Evolutionary conservation across 345 rosid genomes (phyloP).

Genomic region (Salix brachista): DNA sequence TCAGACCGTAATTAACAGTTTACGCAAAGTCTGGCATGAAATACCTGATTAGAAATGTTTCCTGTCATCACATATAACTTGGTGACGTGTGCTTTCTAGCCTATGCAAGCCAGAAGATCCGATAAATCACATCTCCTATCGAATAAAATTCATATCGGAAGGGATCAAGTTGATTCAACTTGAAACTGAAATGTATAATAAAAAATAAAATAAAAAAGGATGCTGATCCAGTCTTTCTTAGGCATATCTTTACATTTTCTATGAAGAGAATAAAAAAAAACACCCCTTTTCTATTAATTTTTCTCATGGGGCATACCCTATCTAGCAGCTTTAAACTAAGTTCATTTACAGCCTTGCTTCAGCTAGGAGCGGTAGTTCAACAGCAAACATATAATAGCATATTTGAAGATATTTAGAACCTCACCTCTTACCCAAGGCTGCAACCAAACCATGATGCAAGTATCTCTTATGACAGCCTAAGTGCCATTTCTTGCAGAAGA

Average conservation of each 20-base stretch:
- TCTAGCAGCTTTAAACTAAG: neutral
- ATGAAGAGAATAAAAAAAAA: neutral
- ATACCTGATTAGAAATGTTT: too few species aligned
- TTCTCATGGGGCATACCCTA: slow-evolving; percentile 7
- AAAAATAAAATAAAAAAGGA: too few species aligned
- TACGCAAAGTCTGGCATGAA: too few species aligned
- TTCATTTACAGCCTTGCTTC: slow-evolving; percentile 16
- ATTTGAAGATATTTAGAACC: neutral
- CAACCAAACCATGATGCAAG: slow-evolving; percentile 5
- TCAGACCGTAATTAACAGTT: too few species aligned
- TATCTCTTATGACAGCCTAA: slow-evolving; percentile 54
- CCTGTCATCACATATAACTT: too few species aligned
- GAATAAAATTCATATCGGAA: neutral
- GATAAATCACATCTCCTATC: neutral
- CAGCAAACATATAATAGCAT: neutral
- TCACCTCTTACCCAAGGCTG: neutral
- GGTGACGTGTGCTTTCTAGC: too few species aligned
- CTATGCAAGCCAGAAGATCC: too few species aligned
- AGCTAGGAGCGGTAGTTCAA: neutral
- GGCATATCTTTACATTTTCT: slow-evolving; percentile 8
- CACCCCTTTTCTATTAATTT: neutral
- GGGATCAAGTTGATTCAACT: neutral
- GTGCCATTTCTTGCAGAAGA: slow-evolving; percentile 96
- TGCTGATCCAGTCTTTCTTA: neutral
- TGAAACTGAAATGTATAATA: neutral